phyloP scores from a whole-genome alignment of 148 eudicot species.

The Fagopyrum esculentum region DNA sequence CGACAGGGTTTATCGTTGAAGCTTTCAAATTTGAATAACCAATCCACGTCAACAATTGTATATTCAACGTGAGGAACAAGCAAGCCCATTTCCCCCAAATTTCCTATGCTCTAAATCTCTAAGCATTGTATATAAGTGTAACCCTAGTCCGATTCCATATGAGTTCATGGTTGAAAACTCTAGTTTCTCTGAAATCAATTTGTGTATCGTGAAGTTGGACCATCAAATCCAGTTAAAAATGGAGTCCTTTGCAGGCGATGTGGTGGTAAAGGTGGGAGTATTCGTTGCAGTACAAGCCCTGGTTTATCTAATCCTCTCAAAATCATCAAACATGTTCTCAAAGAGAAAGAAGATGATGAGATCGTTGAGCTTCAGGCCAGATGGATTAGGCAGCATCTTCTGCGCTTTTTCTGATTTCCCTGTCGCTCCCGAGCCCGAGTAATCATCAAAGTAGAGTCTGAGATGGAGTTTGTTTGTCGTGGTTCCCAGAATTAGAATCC shows the following conservation, averaged over 20 bases:
- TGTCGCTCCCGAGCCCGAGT: not conserved
- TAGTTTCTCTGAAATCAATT: too few relatives aligned
- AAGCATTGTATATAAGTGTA: not conserved
- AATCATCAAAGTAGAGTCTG: not conserved
- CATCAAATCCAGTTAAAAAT: not conserved
- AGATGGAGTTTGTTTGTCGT: not conserved
- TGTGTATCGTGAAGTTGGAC: not conserved
- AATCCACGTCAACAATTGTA: not conserved
- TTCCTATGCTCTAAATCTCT: not conserved
- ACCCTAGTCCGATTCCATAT: not conserved
- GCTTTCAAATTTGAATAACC: not conserved
- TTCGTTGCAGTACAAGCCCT: constrained; percentile 50
- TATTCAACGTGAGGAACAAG: constrained; percentile 5
- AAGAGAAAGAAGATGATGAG: constrained; percentile 31
- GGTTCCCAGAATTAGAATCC: not conserved
- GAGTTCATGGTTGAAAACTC: not conserved
- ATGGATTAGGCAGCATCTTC: constrained; percentile 27
- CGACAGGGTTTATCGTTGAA: not conserved
- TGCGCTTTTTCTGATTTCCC: constrained; percentile 30
- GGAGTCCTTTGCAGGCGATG: constrained; percentile 15
- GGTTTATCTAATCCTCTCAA: constrained; percentile 45
- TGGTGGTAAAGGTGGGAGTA: constrained; percentile 28
- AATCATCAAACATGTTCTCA: constrained; percentile 48
- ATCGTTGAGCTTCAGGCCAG: constrained; percentile 37
- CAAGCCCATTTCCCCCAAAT: not conserved